Evolutionary conservation across 495 filamentous ascomycete genomes (phyloP), one percentile per base, ranked within the genome.

Genomic region (Penicillium longicatenatum): DNA sequence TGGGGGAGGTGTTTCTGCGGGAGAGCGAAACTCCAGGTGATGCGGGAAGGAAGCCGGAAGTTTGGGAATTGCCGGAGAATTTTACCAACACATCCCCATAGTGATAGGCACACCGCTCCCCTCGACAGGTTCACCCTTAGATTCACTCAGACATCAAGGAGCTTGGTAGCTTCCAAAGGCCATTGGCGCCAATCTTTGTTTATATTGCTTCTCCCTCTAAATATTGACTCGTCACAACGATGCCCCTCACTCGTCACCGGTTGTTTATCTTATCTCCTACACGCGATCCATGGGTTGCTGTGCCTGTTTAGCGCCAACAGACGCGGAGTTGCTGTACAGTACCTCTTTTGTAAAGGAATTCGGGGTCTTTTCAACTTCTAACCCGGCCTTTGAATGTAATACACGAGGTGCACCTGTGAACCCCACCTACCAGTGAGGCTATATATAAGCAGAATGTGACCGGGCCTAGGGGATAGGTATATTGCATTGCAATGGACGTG

Each of bases 211-310:
- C n/a, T 29, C 47, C 9, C 22, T 45, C 11, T 21, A 24, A 14
- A 26, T 21, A 29, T n/a, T 46, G n/a, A 37, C 29, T 49, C 37
- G 19, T 29, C 33, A 51, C 12, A 42, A 35, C 51, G 44, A 43
- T 60, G 53, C 64, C 65, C 59, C 65, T 69, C 60, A 61, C 55
- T 63, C 63, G 62, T 66, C 66, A 64, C 57, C 54, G 60, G 55
- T 61, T 63, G 61, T 61, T 63, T 68, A 64, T 62, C 57, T 62
- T 65, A 58, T 64, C 66, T 58, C 20, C 21, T 47, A 12, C 52
- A 57, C 51, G 50, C 57, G 50, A 60, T 58, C 58, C 51, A 55
- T 59, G 57, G 52, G 26, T 57, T 33, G 39, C 35, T 17, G 16
- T 53, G 35, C 37, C 48, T 20, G 44, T 22, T 56, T 52, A 52